phyloP scores from a whole-genome alignment of 345 rosid species.

The Leavenworthia alabamica region DNA sequence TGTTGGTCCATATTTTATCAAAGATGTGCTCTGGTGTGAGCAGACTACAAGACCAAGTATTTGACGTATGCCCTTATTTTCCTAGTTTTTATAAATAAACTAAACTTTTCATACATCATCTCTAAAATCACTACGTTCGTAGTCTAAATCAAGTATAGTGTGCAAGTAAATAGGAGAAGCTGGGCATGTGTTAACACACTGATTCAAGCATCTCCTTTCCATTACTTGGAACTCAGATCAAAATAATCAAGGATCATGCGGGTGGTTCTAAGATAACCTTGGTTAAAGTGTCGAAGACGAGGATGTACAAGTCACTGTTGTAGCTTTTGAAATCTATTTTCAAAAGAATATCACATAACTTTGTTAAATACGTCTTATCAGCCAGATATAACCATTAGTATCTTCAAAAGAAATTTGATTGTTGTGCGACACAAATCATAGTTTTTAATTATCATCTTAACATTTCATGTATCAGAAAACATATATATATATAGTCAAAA shows the following conservation, averaged over 20 bases:
- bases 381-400: neutral
- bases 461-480: conserved; percentile 1
- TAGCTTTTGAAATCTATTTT: neutral
- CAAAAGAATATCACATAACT: neutral
- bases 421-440: neutral
- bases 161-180: neutral
- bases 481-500: neutral
- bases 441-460: neutral
- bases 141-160: neutral
- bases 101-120: neutral
- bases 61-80: neutral
- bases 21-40: neutral
- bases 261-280: no score
- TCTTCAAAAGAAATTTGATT: neutral
- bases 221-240: no score
- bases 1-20: neutral
- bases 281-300: no score
- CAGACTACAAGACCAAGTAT: neutral
- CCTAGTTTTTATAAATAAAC: neutral
- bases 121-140: neutral
- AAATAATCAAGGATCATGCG: no score
- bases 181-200: neutral
- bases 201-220: neutral
- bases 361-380: neutral
- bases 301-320: neutral